Conservation (phyloP, 768 basidiomycete genomes). For the Chiua virens region DNA sequence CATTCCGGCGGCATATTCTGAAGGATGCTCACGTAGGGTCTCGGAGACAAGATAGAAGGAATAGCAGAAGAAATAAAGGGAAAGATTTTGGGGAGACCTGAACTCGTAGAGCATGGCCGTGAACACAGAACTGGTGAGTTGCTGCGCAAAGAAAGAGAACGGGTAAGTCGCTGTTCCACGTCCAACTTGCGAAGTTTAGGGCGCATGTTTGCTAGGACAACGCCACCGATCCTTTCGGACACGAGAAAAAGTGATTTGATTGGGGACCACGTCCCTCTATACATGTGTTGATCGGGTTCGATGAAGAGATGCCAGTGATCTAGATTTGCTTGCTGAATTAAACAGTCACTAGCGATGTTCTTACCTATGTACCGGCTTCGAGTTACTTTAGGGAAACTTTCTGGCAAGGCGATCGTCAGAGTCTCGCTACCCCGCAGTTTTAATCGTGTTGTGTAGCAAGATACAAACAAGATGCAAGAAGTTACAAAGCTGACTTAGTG, state of each 20-base stretch:
- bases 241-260: neutral
- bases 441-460: too few species aligned
- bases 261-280: too few species aligned
- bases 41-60: slow-evolving; percentile 39
- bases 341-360: too few species aligned
- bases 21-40: slow-evolving; percentile 13
- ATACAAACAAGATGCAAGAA: too few species aligned
- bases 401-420: too few species aligned
- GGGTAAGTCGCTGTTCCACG: slow-evolving; percentile 9
- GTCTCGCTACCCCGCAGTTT: too few species aligned
- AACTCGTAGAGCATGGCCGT: slow-evolving; percentile 37
- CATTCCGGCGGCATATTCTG: neutral
- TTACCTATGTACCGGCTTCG: too few species aligned
- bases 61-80: slow-evolving; percentile 40
- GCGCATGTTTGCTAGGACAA: slow-evolving; percentile 1
- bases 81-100: slow-evolving; percentile 37
- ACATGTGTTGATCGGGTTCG: neutral
- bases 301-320: neutral
- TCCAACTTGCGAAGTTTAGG: too few species aligned
- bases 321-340: too few species aligned
- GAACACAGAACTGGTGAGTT: slow-evolving; percentile 41
- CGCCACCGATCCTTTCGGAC: slow-evolving; percentile 2
- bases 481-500: too few species aligned
- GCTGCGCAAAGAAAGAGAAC: slow-evolving; percentile 36
- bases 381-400: too few species aligned